phyloP scores from a whole-genome alignment of 2,329 filamentous ascomycete species.

The Fusarium virguliforme region DNA sequence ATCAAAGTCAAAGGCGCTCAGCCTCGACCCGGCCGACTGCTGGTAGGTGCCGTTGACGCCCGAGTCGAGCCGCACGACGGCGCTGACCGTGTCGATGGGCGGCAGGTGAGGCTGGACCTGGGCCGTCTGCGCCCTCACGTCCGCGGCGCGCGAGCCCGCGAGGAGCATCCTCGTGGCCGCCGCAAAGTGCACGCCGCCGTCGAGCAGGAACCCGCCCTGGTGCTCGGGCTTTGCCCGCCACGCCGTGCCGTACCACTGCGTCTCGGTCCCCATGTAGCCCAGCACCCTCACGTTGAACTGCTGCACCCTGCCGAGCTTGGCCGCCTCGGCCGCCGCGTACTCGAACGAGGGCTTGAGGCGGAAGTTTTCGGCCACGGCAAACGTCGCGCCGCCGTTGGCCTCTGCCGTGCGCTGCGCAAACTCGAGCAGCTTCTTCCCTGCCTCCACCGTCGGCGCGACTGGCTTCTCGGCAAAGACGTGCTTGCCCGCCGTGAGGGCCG shows the following conservation, averaged over 20 bases:
- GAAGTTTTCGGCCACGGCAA: constrained; percentile 81
- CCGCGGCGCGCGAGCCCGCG: constrained; percentile 57
- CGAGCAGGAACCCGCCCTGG: constrained; percentile 83
- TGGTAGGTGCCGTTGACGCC: constrained; percentile 72
- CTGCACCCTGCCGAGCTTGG: constrained; percentile 54
- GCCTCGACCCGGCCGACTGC: constrained; percentile 71
- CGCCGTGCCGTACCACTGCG: constrained; percentile 67
- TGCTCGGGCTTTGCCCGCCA: constrained; percentile 80
- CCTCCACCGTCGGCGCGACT: constrained; percentile 72
- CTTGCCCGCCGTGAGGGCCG: constrained; percentile 75
- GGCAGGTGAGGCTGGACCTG: constrained; percentile 71
- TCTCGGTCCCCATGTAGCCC: constrained; percentile 55
- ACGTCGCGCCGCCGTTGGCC: constrained; percentile 57
- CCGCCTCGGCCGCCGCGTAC: constrained; percentile 68
- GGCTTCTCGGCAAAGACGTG: constrained; percentile 81
- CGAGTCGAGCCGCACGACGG: constrained; percentile 68
- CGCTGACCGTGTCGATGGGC: constrained; percentile 78
- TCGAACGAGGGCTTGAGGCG: constrained; percentile 73
- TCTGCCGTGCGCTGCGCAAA: constrained; percentile 52
- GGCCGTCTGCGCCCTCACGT: constrained; percentile 69
- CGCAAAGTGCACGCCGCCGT: constrained; percentile 81
- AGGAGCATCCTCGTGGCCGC: constrained; percentile 76
- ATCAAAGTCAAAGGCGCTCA: constrained; percentile 69
- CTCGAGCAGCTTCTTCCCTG: constrained; percentile 60
- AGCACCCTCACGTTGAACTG: constrained; percentile 65